Evolutionary conservation across 352 stramenopile genomes (phyloP).

Genomic region (Globisporangium barbulae): DNA sequence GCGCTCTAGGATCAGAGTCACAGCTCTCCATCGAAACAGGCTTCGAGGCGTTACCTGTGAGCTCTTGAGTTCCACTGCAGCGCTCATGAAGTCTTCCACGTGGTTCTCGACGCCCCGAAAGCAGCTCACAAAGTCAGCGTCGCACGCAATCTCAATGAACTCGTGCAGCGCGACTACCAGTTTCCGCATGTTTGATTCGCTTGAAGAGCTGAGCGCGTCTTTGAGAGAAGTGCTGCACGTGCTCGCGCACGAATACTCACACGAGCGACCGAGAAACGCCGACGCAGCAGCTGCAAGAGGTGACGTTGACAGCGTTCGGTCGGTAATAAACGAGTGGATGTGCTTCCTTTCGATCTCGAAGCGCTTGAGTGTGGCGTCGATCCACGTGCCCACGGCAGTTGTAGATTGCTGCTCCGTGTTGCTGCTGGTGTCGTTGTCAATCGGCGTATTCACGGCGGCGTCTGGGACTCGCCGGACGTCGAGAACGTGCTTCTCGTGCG

Average conservation of each 20-base stretch:
- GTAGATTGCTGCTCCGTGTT: background rate
- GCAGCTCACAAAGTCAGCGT: conserved; percentile 9
- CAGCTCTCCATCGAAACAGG: conserved; percentile 4
- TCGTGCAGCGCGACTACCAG: conserved; percentile 3
- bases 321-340: conserved; percentile 9
- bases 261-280: conserved; percentile 2
- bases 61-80: background rate
- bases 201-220: background rate
- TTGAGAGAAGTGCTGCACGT: background rate
- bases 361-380: background rate
- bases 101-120: conserved; percentile 10
- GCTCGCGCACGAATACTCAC: conserved; percentile 3
- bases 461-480: conserved; percentile 3
- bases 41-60: background rate
- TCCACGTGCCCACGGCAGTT: background rate
- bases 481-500: conserved; percentile 7
- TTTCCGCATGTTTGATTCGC: background rate
- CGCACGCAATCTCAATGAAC: background rate
- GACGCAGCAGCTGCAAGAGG: background rate
- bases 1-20: conserved; percentile 1
- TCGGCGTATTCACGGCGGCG: background rate
- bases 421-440: background rate
- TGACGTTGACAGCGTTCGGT: conserved; percentile 1
- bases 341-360: conserved; percentile 11
- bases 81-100: conserved; percentile 4